Conservation (phyloP, 2,329 filamentous ascomycete species). For the Fusarium sp. region DNA sequence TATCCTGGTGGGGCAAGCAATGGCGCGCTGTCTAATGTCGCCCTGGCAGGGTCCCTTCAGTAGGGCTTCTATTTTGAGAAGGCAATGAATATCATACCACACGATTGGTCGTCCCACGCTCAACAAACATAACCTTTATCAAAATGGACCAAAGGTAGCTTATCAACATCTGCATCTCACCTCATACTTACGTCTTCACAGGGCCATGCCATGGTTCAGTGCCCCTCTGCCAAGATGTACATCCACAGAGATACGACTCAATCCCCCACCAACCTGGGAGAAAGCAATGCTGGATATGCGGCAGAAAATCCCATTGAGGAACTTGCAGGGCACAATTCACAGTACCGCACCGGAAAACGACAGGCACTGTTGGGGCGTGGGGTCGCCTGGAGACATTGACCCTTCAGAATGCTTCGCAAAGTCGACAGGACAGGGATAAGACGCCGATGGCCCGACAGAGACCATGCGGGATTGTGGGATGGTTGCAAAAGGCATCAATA, state of each 20-base stretch:
- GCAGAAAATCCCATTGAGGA: constrained; percentile 33
- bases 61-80: constrained; percentile 1
- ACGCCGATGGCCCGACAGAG: constrained; percentile 29
- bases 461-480: constrained; percentile 27
- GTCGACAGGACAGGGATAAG: constrained; percentile 26
- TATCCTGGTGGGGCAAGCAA: constrained; percentile 34
- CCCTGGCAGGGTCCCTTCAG: constrained; percentile 24
- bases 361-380: constrained; percentile 28
- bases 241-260: constrained; percentile 20
- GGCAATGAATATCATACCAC: constrained; percentile 9
- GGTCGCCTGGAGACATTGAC: constrained; percentile 30
- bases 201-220: constrained; percentile 18
- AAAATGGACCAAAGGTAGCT: constrained; percentile 24
- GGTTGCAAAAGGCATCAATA: constrained; percentile 35
- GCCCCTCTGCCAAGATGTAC: constrained; percentile 17
- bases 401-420: constrained; percentile 21
- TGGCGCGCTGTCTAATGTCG: constrained; percentile 36
- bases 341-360: constrained; percentile 18
- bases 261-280: constrained; percentile 23
- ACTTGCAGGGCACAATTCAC: constrained; percentile 25
- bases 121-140: not conserved
- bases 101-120: constrained; percentile 14
- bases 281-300: constrained; percentile 33
- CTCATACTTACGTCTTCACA: constrained; percentile 8
- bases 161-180: constrained; percentile 19